Evolutionary conservation across 2,329 filamentous ascomycete species (phyloP), one percentile per base, ranked within the genome.

Genomic region (Colletotrichum australisinense): DNA sequence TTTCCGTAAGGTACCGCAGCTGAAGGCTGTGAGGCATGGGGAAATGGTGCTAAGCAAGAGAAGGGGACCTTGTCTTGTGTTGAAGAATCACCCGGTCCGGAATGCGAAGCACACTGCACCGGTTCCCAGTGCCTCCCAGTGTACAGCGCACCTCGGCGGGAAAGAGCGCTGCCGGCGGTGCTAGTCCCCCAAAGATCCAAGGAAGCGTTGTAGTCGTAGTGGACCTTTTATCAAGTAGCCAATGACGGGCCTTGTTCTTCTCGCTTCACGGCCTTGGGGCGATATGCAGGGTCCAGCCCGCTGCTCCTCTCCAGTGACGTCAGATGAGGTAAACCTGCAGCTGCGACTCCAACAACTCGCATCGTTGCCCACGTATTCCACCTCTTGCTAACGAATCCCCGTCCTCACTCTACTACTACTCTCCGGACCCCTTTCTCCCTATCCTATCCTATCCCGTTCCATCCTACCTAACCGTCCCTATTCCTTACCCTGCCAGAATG

Each of bases 281-380:
- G 42, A 30, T 22, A 63, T 63, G 62, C 62, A 63, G 46, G 62
- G 62, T 38, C 62, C 22, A 26, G 22, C 12, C 38, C 38, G 38
- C 38, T 42, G 38, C 38, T 42, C 16, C 38, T 35, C 38, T 14
- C 53, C 42, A n/a, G 19, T 63, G 62, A 63, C 62, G 62, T 63
- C 62, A 63, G 30, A 55, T 63, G 62, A 63, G 59, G 62, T 63
- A 32, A 63, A 55, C 30, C 4, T 19, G 12, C 46, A 28, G 32
- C 59, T 9, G 11, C 11, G 5, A 49, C 38, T 49, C 38, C 19
- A 49, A 16, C 38, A 42, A 42, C 38, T 14, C 38, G 38, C 38
- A 42, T 42, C 38, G 38, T 42, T 42, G 14, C 38, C 42, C 16
- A 49, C 42, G 16, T 3, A 9, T 9, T 4, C 19, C 19, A 49